A percentile compares a stretch with the other conserved stretches of the same genome.
These are phyloP conservation scores for Magnaporthiopsis incrustans DNA, from an alignment of 2,329 filamentous ascomycete genomes.

Conservation along the genomic window DNA sequence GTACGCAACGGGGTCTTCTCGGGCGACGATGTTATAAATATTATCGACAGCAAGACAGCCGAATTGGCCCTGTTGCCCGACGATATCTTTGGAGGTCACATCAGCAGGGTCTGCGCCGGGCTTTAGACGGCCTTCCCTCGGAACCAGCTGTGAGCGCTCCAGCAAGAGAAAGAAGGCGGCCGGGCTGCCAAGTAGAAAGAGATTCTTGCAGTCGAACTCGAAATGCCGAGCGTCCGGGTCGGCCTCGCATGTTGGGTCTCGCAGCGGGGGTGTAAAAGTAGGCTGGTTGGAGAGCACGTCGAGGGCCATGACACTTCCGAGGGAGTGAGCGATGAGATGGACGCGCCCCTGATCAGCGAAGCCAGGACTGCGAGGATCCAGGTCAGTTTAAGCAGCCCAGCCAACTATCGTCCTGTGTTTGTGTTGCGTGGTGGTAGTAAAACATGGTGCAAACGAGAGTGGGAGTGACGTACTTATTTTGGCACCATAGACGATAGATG, in stretches of 20 bases:
- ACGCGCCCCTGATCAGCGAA: slow-evolving; percentile 77
- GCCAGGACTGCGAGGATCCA: slow-evolving; percentile 39
- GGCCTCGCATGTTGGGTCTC: not conserved
- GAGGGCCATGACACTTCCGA: slow-evolving; percentile 90
- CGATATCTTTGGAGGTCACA: slow-evolving; percentile 47
- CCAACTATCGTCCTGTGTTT: not conserved
- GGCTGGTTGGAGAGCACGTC: slow-evolving; percentile 89
- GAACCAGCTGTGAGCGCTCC: slow-evolving; percentile 63
- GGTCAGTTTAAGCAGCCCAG: not conserved
- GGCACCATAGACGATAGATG: slow-evolving; percentile 92
- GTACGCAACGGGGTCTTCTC: slow-evolving; percentile 74
- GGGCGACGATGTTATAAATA: slow-evolving; percentile 82
- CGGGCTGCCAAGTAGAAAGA: slow-evolving; percentile 86
- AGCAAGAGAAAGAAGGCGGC: slow-evolving; percentile 88
- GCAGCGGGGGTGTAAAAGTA: slow-evolving; percentile 50
- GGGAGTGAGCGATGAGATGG: slow-evolving; percentile 85
- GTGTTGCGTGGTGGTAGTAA: no score
- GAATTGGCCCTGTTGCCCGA: slow-evolving; percentile 72
- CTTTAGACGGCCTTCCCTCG: slow-evolving; percentile 68
- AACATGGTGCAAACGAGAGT: no score
- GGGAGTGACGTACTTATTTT: slow-evolving; percentile 55
- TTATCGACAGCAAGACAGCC: slow-evolving; percentile 93
- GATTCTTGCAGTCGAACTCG: slow-evolving; percentile 83
- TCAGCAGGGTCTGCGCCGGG: slow-evolving; percentile 63
- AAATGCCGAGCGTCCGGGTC: slow-evolving; percentile 52